Evolutionary conservation across 1,284 basidiomycete genomes (phyloP).

Genomic region (Ceratobasidium sp.): DNA sequence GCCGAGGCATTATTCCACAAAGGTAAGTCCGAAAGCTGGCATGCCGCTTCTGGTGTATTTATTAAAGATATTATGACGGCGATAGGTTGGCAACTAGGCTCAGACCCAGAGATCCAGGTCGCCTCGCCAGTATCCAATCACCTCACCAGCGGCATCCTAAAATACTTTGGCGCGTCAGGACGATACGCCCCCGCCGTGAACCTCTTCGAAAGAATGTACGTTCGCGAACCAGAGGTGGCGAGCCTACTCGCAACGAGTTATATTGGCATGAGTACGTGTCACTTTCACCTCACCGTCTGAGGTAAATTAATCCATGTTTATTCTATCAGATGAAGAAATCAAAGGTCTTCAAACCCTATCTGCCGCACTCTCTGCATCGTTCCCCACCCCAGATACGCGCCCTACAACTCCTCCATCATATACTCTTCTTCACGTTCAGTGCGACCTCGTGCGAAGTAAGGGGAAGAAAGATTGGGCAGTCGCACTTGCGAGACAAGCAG

Average conservation of each 20-base stretch:
- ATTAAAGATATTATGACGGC: conserved; percentile 43
- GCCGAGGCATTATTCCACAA: conserved; percentile 93
- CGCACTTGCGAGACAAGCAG: conserved; percentile 92
- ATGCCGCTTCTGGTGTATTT: no score
- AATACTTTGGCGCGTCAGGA: conserved; percentile 95
- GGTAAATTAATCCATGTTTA: no score
- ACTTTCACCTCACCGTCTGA: no score
- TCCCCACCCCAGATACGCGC: not conserved
- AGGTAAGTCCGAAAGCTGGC: no score
- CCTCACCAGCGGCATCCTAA: conserved; percentile 93
- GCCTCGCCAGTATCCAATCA: conserved; percentile 98
- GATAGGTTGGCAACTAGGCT: conserved; percentile 97
- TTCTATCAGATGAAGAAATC: conserved; percentile 88
- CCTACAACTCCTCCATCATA: conserved; percentile 89
- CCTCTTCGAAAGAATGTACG: conserved; percentile 92
- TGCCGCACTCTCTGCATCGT: conserved; percentile 60
- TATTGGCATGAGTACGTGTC: conserved; percentile 92
- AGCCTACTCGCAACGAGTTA: conserved; percentile 91
- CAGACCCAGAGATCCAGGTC: conserved; percentile 98
- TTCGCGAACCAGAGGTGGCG: conserved; percentile 90
- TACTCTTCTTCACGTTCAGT: conserved; percentile 93
- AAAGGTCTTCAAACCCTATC: conserved; percentile 97
- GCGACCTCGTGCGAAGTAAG: conserved; percentile 92
- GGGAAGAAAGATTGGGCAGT: conserved; percentile 90
- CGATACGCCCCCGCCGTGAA: conserved; percentile 92